Evolutionary conservation across 805 yeast genomes (phyloP), one percentile per base, ranked within the genome.

Genomic region (Priceomyces carsonii): DNA sequence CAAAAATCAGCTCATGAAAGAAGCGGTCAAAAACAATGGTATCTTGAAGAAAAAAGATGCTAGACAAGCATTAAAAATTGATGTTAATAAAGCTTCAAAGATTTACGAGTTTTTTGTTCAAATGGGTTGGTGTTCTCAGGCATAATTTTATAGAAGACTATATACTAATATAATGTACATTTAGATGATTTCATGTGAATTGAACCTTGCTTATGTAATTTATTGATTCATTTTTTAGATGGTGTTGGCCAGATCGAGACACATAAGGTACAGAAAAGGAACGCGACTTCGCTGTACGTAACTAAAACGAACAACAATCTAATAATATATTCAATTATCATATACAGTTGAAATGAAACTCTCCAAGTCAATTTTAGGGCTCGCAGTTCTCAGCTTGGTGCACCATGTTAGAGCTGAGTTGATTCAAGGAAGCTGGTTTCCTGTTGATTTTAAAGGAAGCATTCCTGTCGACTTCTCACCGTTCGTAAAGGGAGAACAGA

Each of bases 81-180:
- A 93, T 55, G 84, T 89, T 10, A 74, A 77, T 45, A 93, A 91
- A 58, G 87, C 95, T 2, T 81, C 86, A 17, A 80, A 83, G 57
- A 84, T 93, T 33, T 93, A 85, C 61, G 98, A 93, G 54, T 93
- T 93, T 55, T 93, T 93, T 59, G 86, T 85, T 41, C 79, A 81
- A 40, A 96, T 93, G 73, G 85, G 87, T 39, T 93, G 99, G 99
- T 77, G 80, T 53, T 51, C 66, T 8, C 74, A 65, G 35, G 72
- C 66, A 9, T 63, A 48, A 39, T n/a, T n/a, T n/a, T n/a, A n/a
- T n/a, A n/a, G n/a, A n/a, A n/a, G n/a, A n/a, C n/a, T n/a, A n/a
- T n/a, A n/a, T n/a, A n/a, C n/a, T n/a, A n/a, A n/a, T n/a, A n/a
- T n/a, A n/a, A n/a, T n/a, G n/a, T n/a, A n/a, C n/a, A n/a, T n/a